These are phyloP conservation scores for Niveomyces coronatus DNA, from an alignment of 2,329 filamentous ascomycete species.

Conservation along the genomic window DNA sequence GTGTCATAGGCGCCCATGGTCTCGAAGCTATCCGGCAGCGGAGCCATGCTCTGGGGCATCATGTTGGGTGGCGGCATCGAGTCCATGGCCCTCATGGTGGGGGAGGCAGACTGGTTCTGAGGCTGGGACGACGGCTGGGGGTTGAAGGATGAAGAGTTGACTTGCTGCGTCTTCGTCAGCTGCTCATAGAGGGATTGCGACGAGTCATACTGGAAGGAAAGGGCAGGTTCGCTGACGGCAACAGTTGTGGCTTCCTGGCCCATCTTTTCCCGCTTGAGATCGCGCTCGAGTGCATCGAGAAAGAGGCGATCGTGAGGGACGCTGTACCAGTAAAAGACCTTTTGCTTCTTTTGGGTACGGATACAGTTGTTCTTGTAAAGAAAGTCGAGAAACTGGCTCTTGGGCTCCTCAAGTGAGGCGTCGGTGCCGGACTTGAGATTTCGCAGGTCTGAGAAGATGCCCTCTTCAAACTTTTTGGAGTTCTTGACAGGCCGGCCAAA, in stretches of 20 bases:
- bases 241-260: slow-evolving; percentile 94
- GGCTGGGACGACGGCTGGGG: slow-evolving; percentile 56
- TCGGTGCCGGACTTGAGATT: slow-evolving; percentile 98
- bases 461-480: slow-evolving; percentile 99
- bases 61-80: slow-evolving; percentile 88
- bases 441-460: slow-evolving; percentile 96
- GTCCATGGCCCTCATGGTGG: slow-evolving; percentile 82
- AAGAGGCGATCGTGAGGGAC: slow-evolving; percentile 96
- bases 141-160: slow-evolving; percentile 93
- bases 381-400: slow-evolving; percentile 96
- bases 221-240: slow-evolving; percentile 89
- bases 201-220: slow-evolving; percentile 98
- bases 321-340: slow-evolving; percentile 99
- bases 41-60: slow-evolving; percentile 51
- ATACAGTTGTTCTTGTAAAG: slow-evolving; percentile 99
- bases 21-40: slow-evolving; percentile 56
- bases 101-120: slow-evolving; percentile 75
- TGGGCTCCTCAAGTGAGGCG: slow-evolving; percentile 95
- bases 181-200: slow-evolving; percentile 99
- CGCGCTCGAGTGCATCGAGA: slow-evolving; percentile 91
- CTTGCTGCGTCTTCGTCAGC: slow-evolving; percentile 97
- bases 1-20: slow-evolving; percentile 59
- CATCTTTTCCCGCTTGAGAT: slow-evolving; percentile 99
- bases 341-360: slow-evolving; percentile 98
- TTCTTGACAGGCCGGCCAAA: slow-evolving; percentile 98